Base-by-base conservation (phyloP, 2,329 filamentous ascomycete genomes). In the Fonsecaea multimorphosa region DNA sequence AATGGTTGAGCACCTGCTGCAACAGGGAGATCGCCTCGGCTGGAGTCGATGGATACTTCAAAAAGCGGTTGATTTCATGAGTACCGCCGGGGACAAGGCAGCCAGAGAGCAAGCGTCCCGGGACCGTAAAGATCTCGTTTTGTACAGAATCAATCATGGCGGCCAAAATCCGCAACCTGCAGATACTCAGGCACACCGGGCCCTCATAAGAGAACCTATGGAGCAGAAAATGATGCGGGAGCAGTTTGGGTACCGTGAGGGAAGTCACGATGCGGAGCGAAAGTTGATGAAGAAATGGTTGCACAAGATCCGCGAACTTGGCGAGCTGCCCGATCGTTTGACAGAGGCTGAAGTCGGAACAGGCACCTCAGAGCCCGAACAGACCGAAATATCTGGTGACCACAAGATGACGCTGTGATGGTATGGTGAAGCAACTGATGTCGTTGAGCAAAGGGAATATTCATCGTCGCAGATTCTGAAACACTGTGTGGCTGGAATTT, bases 11-110 rank as follows among this genome's bases (percentile, higher is more conserved):
- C 32, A 56, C 7, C 22, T 67, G 29, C 36, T 64, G 9, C 38
- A 24, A 19, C 44, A 49, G 16, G 65, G 31, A 52, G 52, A 64
- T 24, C 19, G 40, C 3, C 11, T 60, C 9, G 34, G 32, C 34
- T 67, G 65, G 65, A 64, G 57, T 19, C 65, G 61, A 9, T 34
- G 44, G 14, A n/a, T 56, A 12, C 65, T 67, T 40, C 31, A 53
- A 49, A 32, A 44, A 40, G 65, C 61, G 16, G 24, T 34, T 29
- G 56, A 57, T 44, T 22, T 44, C 56, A 58, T 36, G 40, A 22
- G 1, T 31, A 46, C 31, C 32, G 16, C 56, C 16, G 38, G 27
- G 8, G 56, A 58, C 27, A 27, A 44, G 40, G 38, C 24, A 5
- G 5, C 14, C 12, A 24, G 16, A 31, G 22, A 4, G 8, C 36